Conservation (phyloP, 148 eudicot genomes). For the Amaranthus hypochondriacus region DNA sequence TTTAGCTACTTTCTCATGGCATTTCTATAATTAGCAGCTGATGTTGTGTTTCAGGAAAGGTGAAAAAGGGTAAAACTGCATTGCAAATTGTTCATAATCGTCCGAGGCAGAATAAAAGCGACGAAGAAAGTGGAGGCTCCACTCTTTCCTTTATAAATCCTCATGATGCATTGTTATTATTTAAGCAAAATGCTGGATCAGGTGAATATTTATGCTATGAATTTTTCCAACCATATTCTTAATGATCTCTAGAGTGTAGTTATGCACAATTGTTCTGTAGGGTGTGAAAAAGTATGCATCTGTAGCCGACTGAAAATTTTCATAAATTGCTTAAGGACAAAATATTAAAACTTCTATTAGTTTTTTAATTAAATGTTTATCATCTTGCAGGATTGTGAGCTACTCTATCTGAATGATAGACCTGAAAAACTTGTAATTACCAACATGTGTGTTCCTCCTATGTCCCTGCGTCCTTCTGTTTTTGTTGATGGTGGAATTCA, state of each 20-base stretch:
- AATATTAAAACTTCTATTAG: background rate
- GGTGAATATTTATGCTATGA: constrained; percentile 34
- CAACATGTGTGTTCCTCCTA: constrained; percentile 79
- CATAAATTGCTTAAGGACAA: background rate
- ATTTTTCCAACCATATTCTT: background rate
- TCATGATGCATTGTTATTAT: constrained; percentile 53
- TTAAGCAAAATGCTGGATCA: constrained; percentile 71
- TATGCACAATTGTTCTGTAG: no score
- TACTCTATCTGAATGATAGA: constrained; percentile 75
- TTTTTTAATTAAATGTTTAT: constrained; percentile 8
- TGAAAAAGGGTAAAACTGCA: constrained; percentile 60
- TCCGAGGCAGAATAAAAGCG: constrained; percentile 35
- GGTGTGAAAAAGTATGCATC: background rate
- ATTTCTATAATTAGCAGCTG: background rate
- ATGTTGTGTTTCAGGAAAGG: constrained; percentile 49
- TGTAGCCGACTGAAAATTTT: background rate
- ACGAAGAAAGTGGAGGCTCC: constrained; percentile 42
- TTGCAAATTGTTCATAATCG: constrained; percentile 57
- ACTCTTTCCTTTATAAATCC: constrained; percentile 44
- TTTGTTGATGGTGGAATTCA: constrained; percentile 74
- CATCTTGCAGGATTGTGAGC: constrained; percentile 70
- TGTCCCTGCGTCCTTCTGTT: constrained; percentile 89
- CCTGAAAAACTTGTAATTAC: constrained; percentile 83
- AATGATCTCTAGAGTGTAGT: no score
- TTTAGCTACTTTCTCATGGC: constrained; percentile 2